Evolutionary conservation across 1,139 yeast species (phyloP), one percentile per base, ranked within the genome.

Genomic region (Diutina scorzettiae): DNA sequence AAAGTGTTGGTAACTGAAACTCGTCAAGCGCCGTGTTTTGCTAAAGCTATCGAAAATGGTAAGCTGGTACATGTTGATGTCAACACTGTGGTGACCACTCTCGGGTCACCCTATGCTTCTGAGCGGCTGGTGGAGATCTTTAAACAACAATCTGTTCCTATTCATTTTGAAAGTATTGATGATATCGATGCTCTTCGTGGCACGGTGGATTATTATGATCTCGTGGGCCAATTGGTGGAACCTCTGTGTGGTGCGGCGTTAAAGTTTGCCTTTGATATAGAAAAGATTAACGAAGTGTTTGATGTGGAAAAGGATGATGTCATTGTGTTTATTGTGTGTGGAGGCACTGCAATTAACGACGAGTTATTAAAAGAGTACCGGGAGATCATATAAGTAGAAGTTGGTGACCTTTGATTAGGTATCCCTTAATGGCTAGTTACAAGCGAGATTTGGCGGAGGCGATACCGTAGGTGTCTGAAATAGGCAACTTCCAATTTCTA

Each of bases 211-310:
- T 77, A 70, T 49, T 71, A 77, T 5, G 62, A 69, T 11, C 71
- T 66, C 34, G 71, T 65, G 45, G 66, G 67, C 31, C 60, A 69
- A 42, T 61, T 78, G 7, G 76, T 78, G 0, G 89, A 81, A 53
- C 86, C 87, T 0, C 86, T 89, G 1, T 81, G 89, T 60, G 87
- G 86, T 9, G 87, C 85, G 2, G 71, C 86, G 0, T 51, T 81
- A 6, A 11, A 19, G 5, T 30, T 30, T 30, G 33, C 33, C 5
- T 30, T 30, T 17, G 14, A 6, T 5, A 14, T 30, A 11, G 12
- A 5, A 6, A 4, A 12, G 20, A 5, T 30, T 6, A 4, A 16
- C 20, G 7, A 54, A 9, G 51, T 55, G 23, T 56, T 66, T 33
- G 51, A 62, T 20, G 56, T 74, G 43, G 44, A 50, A 0, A 43